A percentile compares a stretch with the other conserved stretches of the same genome.
Evolutionary conservation across 495 filamentous ascomycete genomes (phyloP).

Genomic region (Acidomyces sp.): DNA sequence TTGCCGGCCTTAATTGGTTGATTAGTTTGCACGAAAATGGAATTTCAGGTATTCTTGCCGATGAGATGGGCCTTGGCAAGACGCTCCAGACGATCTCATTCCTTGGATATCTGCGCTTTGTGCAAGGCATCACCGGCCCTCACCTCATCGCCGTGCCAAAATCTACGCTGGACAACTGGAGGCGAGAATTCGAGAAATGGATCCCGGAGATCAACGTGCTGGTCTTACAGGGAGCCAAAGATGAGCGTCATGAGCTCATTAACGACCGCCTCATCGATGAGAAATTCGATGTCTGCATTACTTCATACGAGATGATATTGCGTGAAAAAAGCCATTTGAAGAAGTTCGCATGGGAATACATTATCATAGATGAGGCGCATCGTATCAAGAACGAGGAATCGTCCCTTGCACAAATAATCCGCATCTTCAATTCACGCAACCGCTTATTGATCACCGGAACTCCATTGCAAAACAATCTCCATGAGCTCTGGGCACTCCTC

Average conservation of each 20-base stretch:
- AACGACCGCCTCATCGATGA: conserved; percentile 81
- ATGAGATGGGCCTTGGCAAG: conserved; percentile 96
- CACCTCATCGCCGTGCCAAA: conserved; percentile 92
- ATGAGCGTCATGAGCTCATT: conserved; percentile 79
- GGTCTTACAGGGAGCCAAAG: conserved; percentile 89
- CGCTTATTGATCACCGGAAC: conserved; percentile 94
- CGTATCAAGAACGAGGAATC: conserved; percentile 99
- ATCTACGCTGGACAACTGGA: conserved; percentile 97
- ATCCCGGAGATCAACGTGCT: conserved; percentile 91
- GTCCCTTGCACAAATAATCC: conserved; percentile 90
- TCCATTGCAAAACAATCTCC: conserved; percentile 94
- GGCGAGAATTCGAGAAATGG: conserved; percentile 85
- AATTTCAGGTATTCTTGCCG: conserved; percentile 92
- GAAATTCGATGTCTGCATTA: conserved; percentile 87
- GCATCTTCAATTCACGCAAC: conserved; percentile 91
- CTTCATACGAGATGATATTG: conserved; percentile 94
- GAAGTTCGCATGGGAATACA: conserved; percentile 99
- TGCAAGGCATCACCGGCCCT: conserved; percentile 78
- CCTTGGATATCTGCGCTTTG: conserved; percentile 82
- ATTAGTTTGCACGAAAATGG: conserved; percentile 96
- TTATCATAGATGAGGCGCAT: conserved; percentile 98
- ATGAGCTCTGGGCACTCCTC: conserved; percentile 97
- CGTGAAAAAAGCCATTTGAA: conserved; percentile 89
- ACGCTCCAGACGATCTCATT: conserved; percentile 87
- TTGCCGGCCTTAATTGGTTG: conserved; percentile 94